Evolutionary conservation across 352 stramenopile genomes (phyloP), one percentile per base, ranked within the genome.

Genomic region (Phytophthora pseudosyringae): DNA sequence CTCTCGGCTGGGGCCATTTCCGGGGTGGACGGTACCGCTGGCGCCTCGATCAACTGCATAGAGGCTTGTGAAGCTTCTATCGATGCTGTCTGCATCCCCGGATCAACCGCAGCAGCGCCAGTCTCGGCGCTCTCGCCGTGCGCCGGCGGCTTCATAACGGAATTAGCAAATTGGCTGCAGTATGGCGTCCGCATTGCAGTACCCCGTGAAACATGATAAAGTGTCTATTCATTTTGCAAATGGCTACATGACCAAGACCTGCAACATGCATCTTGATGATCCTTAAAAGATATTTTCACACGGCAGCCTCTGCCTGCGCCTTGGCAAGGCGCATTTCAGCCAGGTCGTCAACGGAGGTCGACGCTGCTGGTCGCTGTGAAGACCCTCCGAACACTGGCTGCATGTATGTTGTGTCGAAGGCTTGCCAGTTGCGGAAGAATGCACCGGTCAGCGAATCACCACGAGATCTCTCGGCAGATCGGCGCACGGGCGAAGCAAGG

Each of bases 361-460:
- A 35, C 15, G 43, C 15, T 21, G 50, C 35, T 44, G 58, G 41
- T 26, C 63, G 57, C 38, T 84, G 78, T 36, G 78, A 78, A 40
- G 66, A 76, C 15, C 87, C 85, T 35, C 87, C 87, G 51, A 95
- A 95, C 29, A 91, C 79, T 13, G 84, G 87, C 60, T 94, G 85
- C 78, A 95, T 86, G 71, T 89, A 93, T 41, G 73, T 79, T 28
- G 71, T 72, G 59, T 95, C 87, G 59, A 95, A 92, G 9, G 72
- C 70, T 64, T 94, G 81, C 87, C 87, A 95, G 39, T 74, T 81
- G 16, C 81, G 86, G 64, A 94, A 90, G 56, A 94, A 90, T 33
- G 76, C 71, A 16, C 76, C 73, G 1, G 77, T 89, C 33, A 79
- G 68, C 13, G 76, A 88, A 51, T 90, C 76, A 3, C 67, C 73